A percentile compares a stretch with the other conserved stretches of the same genome.
phyloP scores from a whole-genome alignment of 192 early-diverging fungal species.

The Funneliformis geosporum region DNA sequence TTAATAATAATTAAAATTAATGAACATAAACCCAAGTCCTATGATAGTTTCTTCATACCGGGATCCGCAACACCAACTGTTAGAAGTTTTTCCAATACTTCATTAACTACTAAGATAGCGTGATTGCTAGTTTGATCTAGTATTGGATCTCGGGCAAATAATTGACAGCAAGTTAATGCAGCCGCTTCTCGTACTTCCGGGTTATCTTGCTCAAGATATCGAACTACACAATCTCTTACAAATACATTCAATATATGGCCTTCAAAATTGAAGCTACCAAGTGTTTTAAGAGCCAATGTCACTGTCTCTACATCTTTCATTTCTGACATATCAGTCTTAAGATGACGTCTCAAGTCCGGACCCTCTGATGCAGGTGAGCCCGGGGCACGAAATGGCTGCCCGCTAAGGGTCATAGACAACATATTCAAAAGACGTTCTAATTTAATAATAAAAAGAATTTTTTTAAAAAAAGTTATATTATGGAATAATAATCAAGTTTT shows the following conservation, averaged over 20 bases:
- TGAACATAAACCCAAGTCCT: neutral
- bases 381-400: slow-evolving; percentile 75
- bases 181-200: slow-evolving; percentile 81
- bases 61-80: slow-evolving; percentile 86
- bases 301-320: slow-evolving; percentile 71
- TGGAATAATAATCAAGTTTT: neutral
- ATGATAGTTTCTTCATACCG: neutral
- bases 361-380: slow-evolving; percentile 61
- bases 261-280: slow-evolving; percentile 88
- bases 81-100: slow-evolving; percentile 87
- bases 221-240: slow-evolving; percentile 81
- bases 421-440: slow-evolving; percentile 83
- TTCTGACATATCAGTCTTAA: slow-evolving; percentile 44
- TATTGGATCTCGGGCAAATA: slow-evolving; percentile 81
- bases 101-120: slow-evolving; percentile 80
- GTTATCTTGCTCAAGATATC: slow-evolving; percentile 79
- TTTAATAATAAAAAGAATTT: neutral
- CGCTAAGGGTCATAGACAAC: slow-evolving; percentile 81
- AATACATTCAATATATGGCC: slow-evolving; percentile 83
- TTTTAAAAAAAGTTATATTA: neutral
- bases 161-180: slow-evolving; percentile 79
- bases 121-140: slow-evolving; percentile 75
- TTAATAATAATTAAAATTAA: slow-evolving; percentile 2
- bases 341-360: slow-evolving; percentile 32
- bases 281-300: slow-evolving; percentile 78